Percentiles rank a stretch among this genome's conserved stretches.
These are phyloP conservation scores for Begonia peltatifolia DNA, from an alignment of 306 rosid species.

Conservation along the genomic window DNA sequence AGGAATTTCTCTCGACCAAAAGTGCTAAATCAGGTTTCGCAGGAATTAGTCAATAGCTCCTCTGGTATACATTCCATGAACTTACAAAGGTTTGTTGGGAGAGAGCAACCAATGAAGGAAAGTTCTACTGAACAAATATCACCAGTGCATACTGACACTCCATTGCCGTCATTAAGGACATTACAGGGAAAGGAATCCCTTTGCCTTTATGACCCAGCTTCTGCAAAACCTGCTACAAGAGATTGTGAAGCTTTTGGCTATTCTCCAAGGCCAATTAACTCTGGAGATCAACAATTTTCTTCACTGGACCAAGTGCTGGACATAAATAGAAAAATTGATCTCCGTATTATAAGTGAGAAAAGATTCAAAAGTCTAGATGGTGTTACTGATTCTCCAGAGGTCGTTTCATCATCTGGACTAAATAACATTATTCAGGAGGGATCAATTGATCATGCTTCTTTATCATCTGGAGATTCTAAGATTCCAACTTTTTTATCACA, in stretches of 20 bases:
- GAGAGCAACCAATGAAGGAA: slow-evolving; percentile 29
- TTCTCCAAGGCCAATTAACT: slow-evolving; percentile 52
- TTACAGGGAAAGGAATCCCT: slow-evolving; percentile 34
- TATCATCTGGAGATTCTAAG: slow-evolving; percentile 34
- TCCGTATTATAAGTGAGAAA: slow-evolving; percentile 26
- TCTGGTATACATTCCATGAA: slow-evolving; percentile 30
- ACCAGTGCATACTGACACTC: slow-evolving; percentile 31
- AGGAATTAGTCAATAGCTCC: slow-evolving; percentile 30
- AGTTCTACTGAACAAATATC: slow-evolving; percentile 30
- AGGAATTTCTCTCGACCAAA: slow-evolving; percentile 25
- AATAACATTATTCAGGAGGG: slow-evolving; percentile 27
- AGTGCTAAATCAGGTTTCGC: slow-evolving; percentile 30
- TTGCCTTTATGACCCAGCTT: slow-evolving; percentile 32
- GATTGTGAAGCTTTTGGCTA: slow-evolving; percentile 83
- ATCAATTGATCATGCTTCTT: slow-evolving; percentile 20
- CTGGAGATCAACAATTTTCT: slow-evolving; percentile 40
- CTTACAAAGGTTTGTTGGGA: slow-evolving; percentile 31
- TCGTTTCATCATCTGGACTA: slow-evolving; percentile 26
- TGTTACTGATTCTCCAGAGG: slow-evolving; percentile 30
- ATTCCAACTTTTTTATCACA: slow-evolving; percentile 35
- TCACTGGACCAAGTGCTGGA: slow-evolving; percentile 52
- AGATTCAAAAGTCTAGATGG: slow-evolving; percentile 57
- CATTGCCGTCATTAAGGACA: slow-evolving; percentile 14
- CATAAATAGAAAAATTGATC: slow-evolving; percentile 41
- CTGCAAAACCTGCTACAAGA: slow-evolving; percentile 46